Conservation (phyloP, 2,329 filamentous ascomycete species). For the Aspergillus fructus region DNA sequence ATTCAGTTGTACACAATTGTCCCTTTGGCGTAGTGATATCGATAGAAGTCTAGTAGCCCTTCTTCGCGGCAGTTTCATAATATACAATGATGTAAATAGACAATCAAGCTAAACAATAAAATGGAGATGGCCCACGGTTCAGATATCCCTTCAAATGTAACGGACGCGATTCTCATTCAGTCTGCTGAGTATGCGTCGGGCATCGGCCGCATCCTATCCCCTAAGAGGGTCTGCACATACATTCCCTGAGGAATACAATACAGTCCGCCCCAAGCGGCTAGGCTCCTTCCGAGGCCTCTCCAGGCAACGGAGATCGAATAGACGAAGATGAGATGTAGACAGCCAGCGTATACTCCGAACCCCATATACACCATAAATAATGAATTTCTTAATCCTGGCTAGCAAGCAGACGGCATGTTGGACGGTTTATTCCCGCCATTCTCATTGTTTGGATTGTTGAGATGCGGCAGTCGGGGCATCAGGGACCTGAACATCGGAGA, state of each 20-base stretch:
- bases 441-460: conserved; percentile 21
- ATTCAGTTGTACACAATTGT: not conserved
- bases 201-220: not conserved
- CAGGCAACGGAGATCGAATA: not conserved
- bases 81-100: not conserved
- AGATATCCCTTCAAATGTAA: not conserved
- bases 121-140: not conserved
- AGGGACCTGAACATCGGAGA: conserved; percentile 91
- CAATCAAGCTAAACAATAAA: not conserved
- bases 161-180: not conserved
- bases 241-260: not conserved
- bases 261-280: not conserved
- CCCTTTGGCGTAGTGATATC: not conserved
- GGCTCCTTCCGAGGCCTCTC: not conserved
- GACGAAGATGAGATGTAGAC: not conserved
- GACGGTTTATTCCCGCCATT: conserved; percentile 17
- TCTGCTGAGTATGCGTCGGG: not conserved
- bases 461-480: conserved; percentile 56
- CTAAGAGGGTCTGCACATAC: no score
- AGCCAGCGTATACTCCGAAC: conserved; percentile 14
- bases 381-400: not conserved
- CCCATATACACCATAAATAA: conserved; percentile 15
- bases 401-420: not conserved
- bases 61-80: not conserved
- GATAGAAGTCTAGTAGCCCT: not conserved